Percentiles rank a stretch among this genome's conserved stretches.
Conservation (phyloP, 495 filamentous ascomycete genomes). For the Tuber brumale region DNA sequence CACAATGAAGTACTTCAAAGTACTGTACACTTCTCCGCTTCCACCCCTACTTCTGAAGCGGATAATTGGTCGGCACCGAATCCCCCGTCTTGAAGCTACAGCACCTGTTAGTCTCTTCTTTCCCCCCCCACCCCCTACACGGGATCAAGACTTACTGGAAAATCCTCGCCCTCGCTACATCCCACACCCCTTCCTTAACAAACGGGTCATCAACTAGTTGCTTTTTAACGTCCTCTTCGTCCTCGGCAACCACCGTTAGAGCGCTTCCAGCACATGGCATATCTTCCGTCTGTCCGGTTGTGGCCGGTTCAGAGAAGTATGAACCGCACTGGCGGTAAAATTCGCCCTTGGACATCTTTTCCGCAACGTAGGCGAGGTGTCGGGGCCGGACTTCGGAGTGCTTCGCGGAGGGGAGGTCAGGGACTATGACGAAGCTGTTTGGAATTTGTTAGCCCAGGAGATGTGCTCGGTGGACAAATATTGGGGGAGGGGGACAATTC, state of each 20-base stretch:
- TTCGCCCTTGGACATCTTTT: not conserved
- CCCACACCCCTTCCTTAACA: constrained; percentile 66
- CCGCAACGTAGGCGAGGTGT: not conserved
- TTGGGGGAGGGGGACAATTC: not conserved
- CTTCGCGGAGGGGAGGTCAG: not conserved
- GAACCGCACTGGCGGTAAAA: not conserved
- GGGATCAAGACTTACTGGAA: constrained; percentile 12
- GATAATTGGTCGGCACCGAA: not conserved
- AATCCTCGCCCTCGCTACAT: constrained; percentile 56
- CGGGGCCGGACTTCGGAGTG: not conserved
- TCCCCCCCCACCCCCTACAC: not conserved
- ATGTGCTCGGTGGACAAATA: not conserved
- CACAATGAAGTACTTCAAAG: not conserved
- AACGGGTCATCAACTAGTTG: constrained; percentile 48
- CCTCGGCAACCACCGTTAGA: not conserved
- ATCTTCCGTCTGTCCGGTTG: not conserved
- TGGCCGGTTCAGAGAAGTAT: not conserved
- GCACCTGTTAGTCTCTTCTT: not conserved
- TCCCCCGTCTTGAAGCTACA: not conserved
- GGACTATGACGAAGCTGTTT: not conserved
- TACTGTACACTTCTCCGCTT: not conserved
- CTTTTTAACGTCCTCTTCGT: not conserved
- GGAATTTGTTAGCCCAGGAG: not conserved
- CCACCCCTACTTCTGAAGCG: not conserved
- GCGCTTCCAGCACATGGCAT: not conserved